Evolutionary conservation across 495 filamentous ascomycete genomes (phyloP).

Genomic region (Penicillium fimorum): DNA sequence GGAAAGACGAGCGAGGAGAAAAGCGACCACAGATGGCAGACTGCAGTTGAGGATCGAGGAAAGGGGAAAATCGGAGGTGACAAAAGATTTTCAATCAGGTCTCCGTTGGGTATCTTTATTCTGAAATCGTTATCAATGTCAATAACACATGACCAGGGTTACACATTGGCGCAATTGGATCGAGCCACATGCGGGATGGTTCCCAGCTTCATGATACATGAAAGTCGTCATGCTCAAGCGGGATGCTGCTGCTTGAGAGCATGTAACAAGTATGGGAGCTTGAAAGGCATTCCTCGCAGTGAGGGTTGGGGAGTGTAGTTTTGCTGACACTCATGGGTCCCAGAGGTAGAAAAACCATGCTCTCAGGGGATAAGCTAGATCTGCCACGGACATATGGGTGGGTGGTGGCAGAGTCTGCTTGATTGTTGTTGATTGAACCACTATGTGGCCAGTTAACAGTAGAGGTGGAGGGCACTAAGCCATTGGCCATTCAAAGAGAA

Average conservation of each 20-base stretch:
- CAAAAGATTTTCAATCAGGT: conserved; percentile 4
- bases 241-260: not conserved
- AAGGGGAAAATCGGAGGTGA: not conserved
- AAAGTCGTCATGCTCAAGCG: not conserved
- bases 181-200: not conserved
- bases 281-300: conserved; percentile 4
- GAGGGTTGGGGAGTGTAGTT: not conserved
- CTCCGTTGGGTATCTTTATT: conserved; percentile 14
- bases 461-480: not conserved
- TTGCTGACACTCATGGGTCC: not conserved
- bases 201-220: not conserved
- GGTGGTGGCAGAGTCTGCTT: not conserved
- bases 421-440: not conserved
- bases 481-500: not conserved
- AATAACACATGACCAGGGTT: conserved; percentile 1
- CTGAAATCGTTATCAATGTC: conserved; percentile 8
- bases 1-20: not conserved
- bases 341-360: not conserved
- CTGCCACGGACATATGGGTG: not conserved
- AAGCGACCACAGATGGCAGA: not conserved
- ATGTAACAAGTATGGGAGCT: not conserved
- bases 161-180: not conserved
- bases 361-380: not conserved
- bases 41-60: not conserved
- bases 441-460: not conserved